A percentile compares a stretch with the other conserved stretches of the same genome.
phyloP scores from a whole-genome alignment of 148 eudicot genomes.

The Nepenthes gracilis region DNA sequence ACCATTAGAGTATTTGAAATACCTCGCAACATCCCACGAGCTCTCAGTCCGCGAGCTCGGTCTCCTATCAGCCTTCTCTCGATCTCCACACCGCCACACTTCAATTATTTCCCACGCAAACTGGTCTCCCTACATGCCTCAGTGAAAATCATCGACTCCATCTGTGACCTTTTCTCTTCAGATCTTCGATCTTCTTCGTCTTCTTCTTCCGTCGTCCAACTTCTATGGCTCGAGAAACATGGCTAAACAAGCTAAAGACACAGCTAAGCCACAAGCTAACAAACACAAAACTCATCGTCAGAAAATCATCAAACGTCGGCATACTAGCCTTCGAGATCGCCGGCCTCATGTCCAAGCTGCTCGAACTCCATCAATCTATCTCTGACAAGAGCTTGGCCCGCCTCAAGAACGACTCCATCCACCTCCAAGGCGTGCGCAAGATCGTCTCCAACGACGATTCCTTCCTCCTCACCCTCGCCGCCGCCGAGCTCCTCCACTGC shows the following conservation, averaged over 20 bases:
- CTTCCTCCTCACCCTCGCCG: slow-evolving; percentile 58
- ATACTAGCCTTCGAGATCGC: slow-evolving; percentile 70
- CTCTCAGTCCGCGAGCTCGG: no score
- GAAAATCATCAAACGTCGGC: slow-evolving; percentile 27
- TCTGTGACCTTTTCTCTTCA: no score
- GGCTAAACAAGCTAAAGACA: slow-evolving; percentile 51
- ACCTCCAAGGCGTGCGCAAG: slow-evolving; percentile 55
- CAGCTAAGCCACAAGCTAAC: slow-evolving; percentile 14
- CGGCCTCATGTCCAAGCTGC: slow-evolving; percentile 52
- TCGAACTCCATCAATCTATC: slow-evolving; percentile 57
- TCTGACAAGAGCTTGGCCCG: slow-evolving; percentile 45
- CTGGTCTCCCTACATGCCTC: not conserved
- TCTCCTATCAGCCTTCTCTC: no score
- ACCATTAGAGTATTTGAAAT: no score
- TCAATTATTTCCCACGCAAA: not conserved
- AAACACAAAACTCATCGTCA: slow-evolving; percentile 12
- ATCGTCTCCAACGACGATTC: slow-evolving; percentile 70
- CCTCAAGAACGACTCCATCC: slow-evolving; percentile 34
- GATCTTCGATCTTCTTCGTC: no score
- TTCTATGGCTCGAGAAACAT: slow-evolving; percentile 52
- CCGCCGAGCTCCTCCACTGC: slow-evolving; percentile 53
- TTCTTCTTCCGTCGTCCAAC: no score
- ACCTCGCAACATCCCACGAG: no score
- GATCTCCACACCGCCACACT: no score
- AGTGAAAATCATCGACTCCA: not conserved